Evolutionary conservation across 768 basidiomycete genomes (phyloP).

Genomic region (Mycena rebaudengoi): DNA sequence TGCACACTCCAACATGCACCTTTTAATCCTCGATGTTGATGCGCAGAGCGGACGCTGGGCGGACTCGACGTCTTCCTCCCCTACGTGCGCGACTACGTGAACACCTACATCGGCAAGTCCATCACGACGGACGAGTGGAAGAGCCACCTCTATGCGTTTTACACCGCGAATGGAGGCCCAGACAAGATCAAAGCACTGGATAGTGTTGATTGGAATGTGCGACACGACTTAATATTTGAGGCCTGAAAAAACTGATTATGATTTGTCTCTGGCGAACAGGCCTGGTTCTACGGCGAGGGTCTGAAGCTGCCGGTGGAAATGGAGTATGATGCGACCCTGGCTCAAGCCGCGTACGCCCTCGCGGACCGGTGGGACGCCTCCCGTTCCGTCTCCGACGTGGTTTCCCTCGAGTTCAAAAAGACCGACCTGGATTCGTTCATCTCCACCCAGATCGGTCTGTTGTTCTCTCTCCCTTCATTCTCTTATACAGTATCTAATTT

Average conservation of each 20-base stretch:
- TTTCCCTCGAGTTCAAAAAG: conserved; percentile 61
- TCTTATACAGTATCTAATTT: neutral
- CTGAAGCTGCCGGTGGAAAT: conserved; percentile 74
- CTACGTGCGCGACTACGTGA: conserved; percentile 84
- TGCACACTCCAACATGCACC: neutral
- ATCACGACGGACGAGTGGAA: conserved; percentile 90
- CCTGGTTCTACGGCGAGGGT: conserved; percentile 88
- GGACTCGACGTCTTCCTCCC: conserved; percentile 86
- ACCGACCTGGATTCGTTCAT: conserved; percentile 72
- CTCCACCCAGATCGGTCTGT: conserved; percentile 79
- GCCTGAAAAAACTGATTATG: neutral
- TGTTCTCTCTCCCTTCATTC: too few species aligned
- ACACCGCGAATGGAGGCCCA: conserved; percentile 59
- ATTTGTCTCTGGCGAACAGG: conserved; percentile 45
- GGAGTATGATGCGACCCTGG: conserved; percentile 79
- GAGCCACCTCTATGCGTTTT: conserved; percentile 78
- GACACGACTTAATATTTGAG: conserved; percentile 38
- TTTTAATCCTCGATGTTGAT: neutral
- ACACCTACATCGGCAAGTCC: conserved; percentile 82
- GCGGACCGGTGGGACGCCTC: conserved; percentile 80
- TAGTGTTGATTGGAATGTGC: conserved; percentile 80
- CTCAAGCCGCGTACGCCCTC: conserved; percentile 72
- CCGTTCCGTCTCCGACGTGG: conserved; percentile 50
- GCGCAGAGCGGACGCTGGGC: conserved; percentile 73
- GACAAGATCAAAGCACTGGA: conserved; percentile 74